A percentile compares a stretch with the other conserved stretches of the same genome.
These are phyloP conservation scores for Lindgomyces ingoldianus DNA, from an alignment of 495 filamentous ascomycete genomes.

Conservation along the genomic window DNA sequence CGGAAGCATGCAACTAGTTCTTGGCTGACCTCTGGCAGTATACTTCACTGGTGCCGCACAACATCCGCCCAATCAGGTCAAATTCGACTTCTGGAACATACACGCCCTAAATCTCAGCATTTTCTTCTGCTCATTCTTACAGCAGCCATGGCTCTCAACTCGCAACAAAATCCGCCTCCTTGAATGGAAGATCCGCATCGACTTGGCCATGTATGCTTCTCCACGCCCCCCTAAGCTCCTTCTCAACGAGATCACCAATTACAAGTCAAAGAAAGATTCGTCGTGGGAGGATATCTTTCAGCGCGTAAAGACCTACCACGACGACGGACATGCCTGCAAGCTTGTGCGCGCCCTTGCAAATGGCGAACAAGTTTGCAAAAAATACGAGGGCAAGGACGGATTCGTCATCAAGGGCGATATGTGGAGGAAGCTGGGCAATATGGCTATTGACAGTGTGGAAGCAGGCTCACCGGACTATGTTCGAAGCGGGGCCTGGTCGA, in stretches of 20 bases:
- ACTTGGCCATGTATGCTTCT: constrained; percentile 68
- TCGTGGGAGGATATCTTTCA: constrained; percentile 60
- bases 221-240: constrained; percentile 57
- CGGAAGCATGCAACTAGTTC: neutral
- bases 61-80: constrained; percentile 63
- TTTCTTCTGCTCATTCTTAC: constrained; percentile 60
- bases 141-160: constrained; percentile 44
- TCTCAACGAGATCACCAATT: constrained; percentile 56
- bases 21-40: constrained; percentile 38
- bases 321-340: constrained; percentile 81
- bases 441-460: constrained; percentile 59
- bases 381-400: constrained; percentile 48
- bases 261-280: constrained; percentile 38
- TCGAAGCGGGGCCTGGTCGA: too few species aligned
- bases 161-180: constrained; percentile 64
- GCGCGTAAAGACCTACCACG: constrained; percentile 55
- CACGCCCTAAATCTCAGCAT: constrained; percentile 64
- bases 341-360: constrained; percentile 65
- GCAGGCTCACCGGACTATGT: constrained; percentile 54
- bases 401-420: constrained; percentile 62
- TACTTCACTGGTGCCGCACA: constrained; percentile 66
- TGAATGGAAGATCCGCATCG: constrained; percentile 73
- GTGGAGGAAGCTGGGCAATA: constrained; percentile 72
- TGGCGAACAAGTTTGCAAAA: constrained; percentile 54
- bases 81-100: constrained; percentile 83